phyloP scores from a whole-genome alignment of 1,284 basidiomycete genomes.

The Ustilago nuda region DNA sequence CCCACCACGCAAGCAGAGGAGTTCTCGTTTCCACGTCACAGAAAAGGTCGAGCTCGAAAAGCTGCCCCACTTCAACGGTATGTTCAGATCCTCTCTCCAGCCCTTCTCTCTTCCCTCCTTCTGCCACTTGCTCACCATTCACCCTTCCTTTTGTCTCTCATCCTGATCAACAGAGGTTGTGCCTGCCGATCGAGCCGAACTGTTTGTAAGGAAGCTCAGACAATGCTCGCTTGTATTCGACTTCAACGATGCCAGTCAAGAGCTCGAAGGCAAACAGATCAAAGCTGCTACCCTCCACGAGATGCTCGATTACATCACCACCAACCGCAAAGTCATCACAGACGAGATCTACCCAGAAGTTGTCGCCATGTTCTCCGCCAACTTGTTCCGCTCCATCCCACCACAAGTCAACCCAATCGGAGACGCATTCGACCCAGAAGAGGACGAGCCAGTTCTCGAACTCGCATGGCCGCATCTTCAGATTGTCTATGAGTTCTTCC shows the following conservation, averaged over 20 bases:
- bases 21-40: constrained; percentile 86
- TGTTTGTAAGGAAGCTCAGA: constrained; percentile 94
- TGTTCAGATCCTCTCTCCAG: constrained; percentile 65
- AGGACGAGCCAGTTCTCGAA: constrained; percentile 98
- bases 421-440: constrained; percentile 98
- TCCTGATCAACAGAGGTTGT: constrained; percentile 79
- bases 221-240: constrained; percentile 98
- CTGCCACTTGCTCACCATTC: neutral
- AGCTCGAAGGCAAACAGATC: constrained; percentile 97
- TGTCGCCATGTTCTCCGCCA: constrained; percentile 88
- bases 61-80: constrained; percentile 91
- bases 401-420: constrained; percentile 98
- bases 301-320: constrained; percentile 99
- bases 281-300: constrained; percentile 98
- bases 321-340: constrained; percentile 94
- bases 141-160: neutral
- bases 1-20: constrained; percentile 67
- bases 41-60: constrained; percentile 96
- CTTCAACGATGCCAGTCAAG: constrained; percentile 96
- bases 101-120: neutral
- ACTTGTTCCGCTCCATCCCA: constrained; percentile 99
- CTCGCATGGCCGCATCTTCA: constrained; percentile 99
- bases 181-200: constrained; percentile 84
- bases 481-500: constrained; percentile 99
- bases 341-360: constrained; percentile 99